Evolutionary conservation across 805 yeast species (phyloP).

Genomic region (Candida schatavii): DNA sequence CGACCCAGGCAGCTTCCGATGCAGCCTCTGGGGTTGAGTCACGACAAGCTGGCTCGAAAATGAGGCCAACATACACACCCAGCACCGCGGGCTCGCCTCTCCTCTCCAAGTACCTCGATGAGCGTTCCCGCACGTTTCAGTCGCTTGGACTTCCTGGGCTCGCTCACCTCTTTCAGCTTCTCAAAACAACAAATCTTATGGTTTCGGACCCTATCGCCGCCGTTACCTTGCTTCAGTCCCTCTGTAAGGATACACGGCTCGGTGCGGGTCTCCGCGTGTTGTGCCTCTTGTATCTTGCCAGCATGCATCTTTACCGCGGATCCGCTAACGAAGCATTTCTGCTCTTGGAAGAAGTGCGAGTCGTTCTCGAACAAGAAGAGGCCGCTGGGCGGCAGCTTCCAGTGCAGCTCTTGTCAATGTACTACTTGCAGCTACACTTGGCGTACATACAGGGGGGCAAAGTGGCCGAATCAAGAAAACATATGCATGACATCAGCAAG

Average conservation of each 20-base stretch:
- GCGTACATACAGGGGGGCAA: conserved; percentile 27
- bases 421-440: conserved; percentile 21
- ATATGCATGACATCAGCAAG: conserved; percentile 20
- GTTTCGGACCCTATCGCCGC: conserved; percentile 24
- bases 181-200: conserved; percentile 29
- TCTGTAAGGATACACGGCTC: conserved; percentile 9
- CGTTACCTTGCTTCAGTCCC: conserved; percentile 14
- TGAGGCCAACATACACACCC: too few relatives aligned
- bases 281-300: conserved; percentile 25
- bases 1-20: conserved; percentile 10
- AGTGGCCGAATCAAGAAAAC: conserved; percentile 16
- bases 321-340: conserved; percentile 17
- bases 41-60: too few relatives aligned
- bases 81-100: conserved; percentile 10
- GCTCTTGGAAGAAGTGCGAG: conserved; percentile 15
- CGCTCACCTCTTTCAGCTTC: conserved; percentile 26
- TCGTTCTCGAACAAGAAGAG: conserved; percentile 5
- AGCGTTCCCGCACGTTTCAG: conserved; percentile 18
- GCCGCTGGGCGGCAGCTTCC: conserved; percentile 18
- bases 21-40: background rate
- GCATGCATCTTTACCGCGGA: conserved; percentile 28
- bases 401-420: conserved; percentile 32
- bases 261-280: conserved; percentile 18
- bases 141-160: conserved; percentile 12
- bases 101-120: conserved; percentile 28